Percentiles rank a stretch among this genome's conserved stretches.
Evolutionary conservation across 805 yeast species (phyloP).

Genomic region (Lachancea meyersii): DNA sequence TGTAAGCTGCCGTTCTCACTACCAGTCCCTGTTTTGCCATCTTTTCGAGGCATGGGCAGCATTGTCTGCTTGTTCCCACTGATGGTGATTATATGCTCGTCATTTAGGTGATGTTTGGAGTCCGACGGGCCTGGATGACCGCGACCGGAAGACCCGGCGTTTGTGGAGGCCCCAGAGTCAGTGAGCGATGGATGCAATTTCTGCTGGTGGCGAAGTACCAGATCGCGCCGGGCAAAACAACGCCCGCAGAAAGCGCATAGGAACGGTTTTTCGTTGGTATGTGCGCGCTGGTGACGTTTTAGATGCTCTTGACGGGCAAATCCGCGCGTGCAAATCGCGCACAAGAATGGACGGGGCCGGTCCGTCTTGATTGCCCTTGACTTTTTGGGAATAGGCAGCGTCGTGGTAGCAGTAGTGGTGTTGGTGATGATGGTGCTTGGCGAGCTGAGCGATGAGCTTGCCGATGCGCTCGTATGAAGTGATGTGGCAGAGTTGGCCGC

Average conservation of each 20-base stretch:
- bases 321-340: constrained; percentile 86
- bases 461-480: not conserved
- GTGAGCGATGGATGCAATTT: constrained; percentile 63
- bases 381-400: constrained; percentile 78
- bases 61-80: constrained; percentile 36
- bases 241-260: constrained; percentile 96
- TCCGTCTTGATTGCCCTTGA: constrained; percentile 80
- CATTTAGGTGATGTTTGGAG: constrained; percentile 26
- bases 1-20: not conserved
- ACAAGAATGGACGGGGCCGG: constrained; percentile 89
- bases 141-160: not conserved
- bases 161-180: constrained; percentile 28
- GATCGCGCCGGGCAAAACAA: constrained; percentile 85
- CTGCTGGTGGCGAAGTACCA: constrained; percentile 89
- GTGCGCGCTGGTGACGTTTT: constrained; percentile 88
- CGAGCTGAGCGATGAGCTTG: no score
- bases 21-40: not conserved
- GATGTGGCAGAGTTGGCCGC: not conserved
- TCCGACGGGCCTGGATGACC: constrained; percentile 13
- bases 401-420: constrained; percentile 1
- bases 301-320: constrained; percentile 93
- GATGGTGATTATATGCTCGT: constrained; percentile 34
- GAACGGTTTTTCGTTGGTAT: constrained; percentile 93
- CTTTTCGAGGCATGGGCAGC: constrained; percentile 27
- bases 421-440: no score